Evolutionary conservation across 1,139 yeast species (phyloP).

Genomic region (Sugiyamaella novakii): DNA sequence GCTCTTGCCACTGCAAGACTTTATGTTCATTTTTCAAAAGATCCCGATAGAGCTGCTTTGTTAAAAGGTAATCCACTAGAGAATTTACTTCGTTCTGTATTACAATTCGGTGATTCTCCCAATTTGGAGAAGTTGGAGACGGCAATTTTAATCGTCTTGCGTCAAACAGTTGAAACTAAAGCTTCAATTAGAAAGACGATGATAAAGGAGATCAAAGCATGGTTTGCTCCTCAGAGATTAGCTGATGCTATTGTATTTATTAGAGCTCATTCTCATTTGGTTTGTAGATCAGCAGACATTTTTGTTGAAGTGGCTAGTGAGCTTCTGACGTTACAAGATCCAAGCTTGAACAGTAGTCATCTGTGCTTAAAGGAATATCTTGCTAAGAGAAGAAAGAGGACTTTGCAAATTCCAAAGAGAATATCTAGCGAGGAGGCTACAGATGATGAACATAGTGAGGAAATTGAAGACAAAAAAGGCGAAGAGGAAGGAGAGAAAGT

Average conservation of each 20-base stretch:
- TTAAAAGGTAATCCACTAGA: constrained; percentile 48
- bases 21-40: constrained; percentile 55
- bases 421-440: constrained; percentile 2
- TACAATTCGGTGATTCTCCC: constrained; percentile 32
- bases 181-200: constrained; percentile 55
- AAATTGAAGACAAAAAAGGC: constrained; percentile 19
- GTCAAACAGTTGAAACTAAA: constrained; percentile 70
- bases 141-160: constrained; percentile 49
- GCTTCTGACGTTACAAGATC: constrained; percentile 38
- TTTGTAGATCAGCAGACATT: constrained; percentile 58
- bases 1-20: constrained; percentile 57
- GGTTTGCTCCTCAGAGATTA: constrained; percentile 43
- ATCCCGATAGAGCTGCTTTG: constrained; percentile 45
- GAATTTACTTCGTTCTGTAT: constrained; percentile 39
- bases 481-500: constrained; percentile 16
- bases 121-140: constrained; percentile 39
- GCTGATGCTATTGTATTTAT: constrained; percentile 57
- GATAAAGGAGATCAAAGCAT: constrained; percentile 40
- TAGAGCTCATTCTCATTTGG: constrained; percentile 57
- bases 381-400: constrained; percentile 22
- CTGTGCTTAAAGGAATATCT: constrained; percentile 28
- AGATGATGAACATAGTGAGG: constrained; percentile 10
- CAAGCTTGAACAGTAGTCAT: constrained; percentile 22
- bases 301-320: constrained; percentile 59
- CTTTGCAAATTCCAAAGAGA: constrained; percentile 17